These are phyloP conservation scores for Salvia rosmarinus DNA, from an alignment of 257 asterid genomes.

Conservation along the genomic window DNA sequence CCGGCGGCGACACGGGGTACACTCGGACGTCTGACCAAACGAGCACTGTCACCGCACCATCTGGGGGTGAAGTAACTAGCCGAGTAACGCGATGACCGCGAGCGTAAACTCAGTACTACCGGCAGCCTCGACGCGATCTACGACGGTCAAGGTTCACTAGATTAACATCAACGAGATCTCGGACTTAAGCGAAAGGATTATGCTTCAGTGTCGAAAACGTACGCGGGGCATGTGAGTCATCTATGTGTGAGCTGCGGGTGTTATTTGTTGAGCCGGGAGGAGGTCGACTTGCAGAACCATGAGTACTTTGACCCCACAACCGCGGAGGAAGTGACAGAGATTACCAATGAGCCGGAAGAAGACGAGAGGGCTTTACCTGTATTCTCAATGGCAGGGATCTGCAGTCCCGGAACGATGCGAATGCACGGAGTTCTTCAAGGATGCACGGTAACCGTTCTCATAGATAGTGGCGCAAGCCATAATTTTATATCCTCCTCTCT, in stretches of 20 bases:
- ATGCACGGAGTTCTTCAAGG: background rate
- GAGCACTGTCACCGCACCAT: background rate
- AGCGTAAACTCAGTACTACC: too few relatives aligned
- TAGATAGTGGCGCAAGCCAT: constrained; percentile 10
- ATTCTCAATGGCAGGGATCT: background rate
- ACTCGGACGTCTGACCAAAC: background rate
- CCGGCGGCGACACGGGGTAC: background rate
- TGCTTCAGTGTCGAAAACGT: background rate
- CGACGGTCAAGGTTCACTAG: background rate
- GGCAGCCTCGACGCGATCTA: background rate
- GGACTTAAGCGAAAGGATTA: background rate
- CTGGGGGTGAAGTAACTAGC: too few relatives aligned
- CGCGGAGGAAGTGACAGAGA: background rate
- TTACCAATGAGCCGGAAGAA: background rate
- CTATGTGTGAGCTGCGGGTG: background rate
- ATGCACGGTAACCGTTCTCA: background rate
- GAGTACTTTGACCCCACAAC: background rate
- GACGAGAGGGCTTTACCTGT: background rate
- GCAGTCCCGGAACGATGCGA: background rate
- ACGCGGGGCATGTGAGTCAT: background rate
- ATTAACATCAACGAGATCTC: background rate
- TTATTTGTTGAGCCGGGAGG: background rate
- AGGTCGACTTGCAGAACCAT: background rate
- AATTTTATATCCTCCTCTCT: background rate
- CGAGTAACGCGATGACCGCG: too few relatives aligned